phyloP scores from a whole-genome alignment of 2,329 filamentous ascomycete species.

The Colletotrichum sp. region DNA sequence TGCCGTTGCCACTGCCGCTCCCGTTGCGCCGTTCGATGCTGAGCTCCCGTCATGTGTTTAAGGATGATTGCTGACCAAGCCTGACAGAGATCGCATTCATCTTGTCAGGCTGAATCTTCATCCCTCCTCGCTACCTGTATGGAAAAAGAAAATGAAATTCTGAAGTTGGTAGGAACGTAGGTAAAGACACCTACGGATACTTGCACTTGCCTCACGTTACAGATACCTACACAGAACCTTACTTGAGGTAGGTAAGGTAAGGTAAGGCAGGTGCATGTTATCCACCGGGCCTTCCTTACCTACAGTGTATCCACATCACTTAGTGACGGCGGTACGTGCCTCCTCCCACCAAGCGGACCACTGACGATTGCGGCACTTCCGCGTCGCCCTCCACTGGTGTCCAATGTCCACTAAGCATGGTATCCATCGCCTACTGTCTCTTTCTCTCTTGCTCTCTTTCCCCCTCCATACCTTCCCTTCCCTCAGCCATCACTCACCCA shows the following conservation, averaged over 20 bases:
- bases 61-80: slow-evolving; percentile 1
- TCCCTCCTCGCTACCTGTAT: background rate
- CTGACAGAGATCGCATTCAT: background rate
- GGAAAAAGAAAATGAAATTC: background rate
- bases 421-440: background rate
- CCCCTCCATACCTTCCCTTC: background rate
- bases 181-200: background rate
- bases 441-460: background rate
- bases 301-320: background rate
- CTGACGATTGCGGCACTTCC: slow-evolving; percentile 20
- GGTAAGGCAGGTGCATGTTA: background rate
- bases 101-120: background rate
- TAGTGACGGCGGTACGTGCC: background rate
- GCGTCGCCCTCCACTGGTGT: background rate
- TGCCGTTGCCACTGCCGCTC: slow-evolving; percentile 8
- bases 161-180: background rate
- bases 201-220: background rate
- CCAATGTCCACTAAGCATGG: background rate
- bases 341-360: background rate
- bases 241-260: background rate
- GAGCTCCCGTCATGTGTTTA: background rate
- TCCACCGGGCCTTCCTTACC: background rate
- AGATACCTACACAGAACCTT: background rate
- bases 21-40: background rate
- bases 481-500: background rate